These are phyloP conservation scores for Ramaria sp. DNA, from an alignment of 768 basidiomycete genomes.

Conservation along the genomic window DNA sequence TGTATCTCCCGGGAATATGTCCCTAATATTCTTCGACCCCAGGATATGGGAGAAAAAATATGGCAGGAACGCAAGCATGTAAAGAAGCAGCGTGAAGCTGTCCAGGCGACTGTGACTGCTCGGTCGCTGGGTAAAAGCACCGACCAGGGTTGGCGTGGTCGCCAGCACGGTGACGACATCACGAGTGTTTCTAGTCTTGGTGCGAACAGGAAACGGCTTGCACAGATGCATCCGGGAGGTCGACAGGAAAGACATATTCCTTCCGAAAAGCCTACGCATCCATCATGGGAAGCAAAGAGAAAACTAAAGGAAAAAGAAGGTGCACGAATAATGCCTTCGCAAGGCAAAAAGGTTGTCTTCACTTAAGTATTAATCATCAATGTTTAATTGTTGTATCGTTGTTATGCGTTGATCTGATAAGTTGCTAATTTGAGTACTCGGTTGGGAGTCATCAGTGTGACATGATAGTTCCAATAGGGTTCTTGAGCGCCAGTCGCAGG, in stretches of 20 bases:
- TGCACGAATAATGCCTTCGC: constrained; percentile 42
- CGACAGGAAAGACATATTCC: not conserved
- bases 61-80: constrained; percentile 83
- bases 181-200: not conserved
- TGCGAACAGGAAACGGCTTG: not conserved
- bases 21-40: constrained; percentile 9
- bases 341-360: constrained; percentile 76
- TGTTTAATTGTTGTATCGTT: too few relatives aligned
- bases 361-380: not conserved
- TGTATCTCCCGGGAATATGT: not conserved
- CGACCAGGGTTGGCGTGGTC: not conserved
- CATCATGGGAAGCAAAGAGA: constrained; percentile 94
- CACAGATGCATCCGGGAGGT: not conserved
- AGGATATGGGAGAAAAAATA: constrained; percentile 99
- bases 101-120: constrained; percentile 8
- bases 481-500: too few relatives aligned
- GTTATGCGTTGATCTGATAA: too few relatives aligned
- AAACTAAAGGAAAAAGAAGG: constrained; percentile 63
- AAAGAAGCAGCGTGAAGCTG: constrained; percentile 40
- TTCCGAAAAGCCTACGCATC: constrained; percentile 54
- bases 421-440: too few relatives aligned
- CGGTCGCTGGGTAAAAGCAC: constrained; percentile 4
- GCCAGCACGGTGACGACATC: not conserved
- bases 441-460: too few relatives aligned
- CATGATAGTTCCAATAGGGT: too few relatives aligned